Evolutionary conservation across 1,139 yeast species (phyloP).

Genomic region (Kazachstania sp.): DNA sequence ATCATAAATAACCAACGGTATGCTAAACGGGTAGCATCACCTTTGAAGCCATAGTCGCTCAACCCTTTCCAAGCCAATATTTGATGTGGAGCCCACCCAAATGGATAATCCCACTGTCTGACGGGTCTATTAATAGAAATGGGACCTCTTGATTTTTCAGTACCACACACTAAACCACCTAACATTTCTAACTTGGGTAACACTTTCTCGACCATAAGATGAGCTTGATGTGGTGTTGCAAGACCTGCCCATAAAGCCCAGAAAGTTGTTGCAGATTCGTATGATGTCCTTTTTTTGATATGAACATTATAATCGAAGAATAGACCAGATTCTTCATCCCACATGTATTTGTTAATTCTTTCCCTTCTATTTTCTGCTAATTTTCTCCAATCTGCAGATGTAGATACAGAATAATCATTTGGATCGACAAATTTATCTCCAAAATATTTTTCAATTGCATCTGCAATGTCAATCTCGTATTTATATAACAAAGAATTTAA

Average conservation of each 20-base stretch:
- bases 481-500: slow-evolving; percentile 79
- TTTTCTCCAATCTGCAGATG: slow-evolving; percentile 50
- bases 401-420: slow-evolving; percentile 39
- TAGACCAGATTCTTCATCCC: slow-evolving; percentile 76
- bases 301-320: slow-evolving; percentile 80
- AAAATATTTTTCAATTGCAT: slow-evolving; percentile 50
- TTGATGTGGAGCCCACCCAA: slow-evolving; percentile 99
- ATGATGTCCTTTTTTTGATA: slow-evolving; percentile 46
- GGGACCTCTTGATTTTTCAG: slow-evolving; percentile 66
- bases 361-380: slow-evolving; percentile 48
- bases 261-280: slow-evolving; percentile 83
- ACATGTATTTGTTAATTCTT: slow-evolving; percentile 59
- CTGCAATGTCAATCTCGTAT: slow-evolving; percentile 80
- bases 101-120: slow-evolving; percentile 97
- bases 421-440: slow-evolving; percentile 37
- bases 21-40: slow-evolving; percentile 60
- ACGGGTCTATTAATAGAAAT: slow-evolving; percentile 65
- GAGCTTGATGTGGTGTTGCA: slow-evolving; percentile 71
- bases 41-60: slow-evolving; percentile 58
- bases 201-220: slow-evolving; percentile 47
- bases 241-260: slow-evolving; percentile 89
- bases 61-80: slow-evolving; percentile 90
- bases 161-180: slow-evolving; percentile 89
- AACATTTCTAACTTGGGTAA: slow-evolving; percentile 69
- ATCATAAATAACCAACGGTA: slow-evolving; percentile 86